Evolutionary conservation across 306 rosid species (phyloP), one percentile per base, ranked within the genome.

Genomic region (Vigna mungo): DNA sequence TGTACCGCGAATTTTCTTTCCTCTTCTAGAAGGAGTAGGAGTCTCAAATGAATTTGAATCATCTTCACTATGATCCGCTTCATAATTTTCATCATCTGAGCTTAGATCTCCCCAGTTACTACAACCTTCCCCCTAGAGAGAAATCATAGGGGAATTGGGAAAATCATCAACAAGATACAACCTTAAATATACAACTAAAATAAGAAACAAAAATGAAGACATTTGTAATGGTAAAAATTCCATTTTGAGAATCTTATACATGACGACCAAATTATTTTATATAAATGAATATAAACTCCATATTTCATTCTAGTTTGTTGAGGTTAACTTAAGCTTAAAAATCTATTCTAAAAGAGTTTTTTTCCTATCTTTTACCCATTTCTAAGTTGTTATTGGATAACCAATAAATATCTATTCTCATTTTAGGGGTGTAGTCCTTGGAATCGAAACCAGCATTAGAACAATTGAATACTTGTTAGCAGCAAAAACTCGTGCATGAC

Each of bases 21-120:
- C 85, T 87, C 85, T 90, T 83, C 86, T 88, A 52, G 17, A 79
- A 81, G 87, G 63, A 83, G 86, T 71, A 27, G 34, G 0, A 77
- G 81, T 77, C 74, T 92, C 95, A 21, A 86, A 59, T 49, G 94
- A 84, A 75, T 89, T 85, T 80, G 96, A 77, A 77, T 95, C 98
- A 46, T 95, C 90, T 15, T 95, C 97, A n/a, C 88, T 86, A 85
- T n/a, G n/a, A n/a, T n/a, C n/a, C n/a, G n/a, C n/a, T n/a, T n/a
- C n/a, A n/a, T 90, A 92, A 83, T 88, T 92, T 75, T 92, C 97
- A 36, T 8, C 41, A 34, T 95, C 98, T 73, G 98, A 90, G 84
- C 98, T 92, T 51, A 88, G 89, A 88, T 90, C 97, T 83, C 87
- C 93, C 79, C 92, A 84, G 74, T 96, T 96, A 84, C 96, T 96